Percentiles rank a stretch among this genome's conserved stretches.
Conservation (phyloP, 192 early-diverging fungal genomes). For the Geranomyces michiganensis region DNA sequence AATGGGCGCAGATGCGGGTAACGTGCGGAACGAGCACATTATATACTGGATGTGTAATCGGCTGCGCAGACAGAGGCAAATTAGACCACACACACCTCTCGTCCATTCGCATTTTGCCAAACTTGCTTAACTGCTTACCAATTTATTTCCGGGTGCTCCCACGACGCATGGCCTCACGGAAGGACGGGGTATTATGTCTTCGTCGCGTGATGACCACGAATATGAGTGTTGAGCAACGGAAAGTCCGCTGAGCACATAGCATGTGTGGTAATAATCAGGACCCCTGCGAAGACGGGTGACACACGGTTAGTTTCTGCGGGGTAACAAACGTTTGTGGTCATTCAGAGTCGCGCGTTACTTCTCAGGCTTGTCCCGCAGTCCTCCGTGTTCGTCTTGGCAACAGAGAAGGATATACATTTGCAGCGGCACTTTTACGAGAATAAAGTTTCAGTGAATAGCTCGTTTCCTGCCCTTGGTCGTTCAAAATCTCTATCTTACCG, state of each 20-base stretch:
- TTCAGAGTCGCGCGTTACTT: slow-evolving; percentile 54
- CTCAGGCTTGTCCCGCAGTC: slow-evolving; percentile 89
- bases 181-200: slow-evolving; percentile 45
- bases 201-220: slow-evolving; percentile 37
- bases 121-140: too few relatives aligned
- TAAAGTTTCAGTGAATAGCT: too few relatives aligned
- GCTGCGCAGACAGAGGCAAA: slow-evolving; percentile 31
- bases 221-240: slow-evolving; percentile 81
- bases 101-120: too few relatives aligned
- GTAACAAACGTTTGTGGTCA: not conserved
- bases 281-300: slow-evolving; percentile 36
- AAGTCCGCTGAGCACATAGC: slow-evolving; percentile 87
- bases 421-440: slow-evolving; percentile 58
- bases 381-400: slow-evolving; percentile 79
- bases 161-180: slow-evolving; percentile 15
- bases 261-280: slow-evolving; percentile 93
- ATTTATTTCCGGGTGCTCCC: too few relatives aligned
- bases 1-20: slow-evolving; percentile 29
- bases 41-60: slow-evolving; percentile 72
- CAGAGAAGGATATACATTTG: slow-evolving; percentile 89
- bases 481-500: not conserved
- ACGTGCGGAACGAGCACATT: slow-evolving; percentile 63
- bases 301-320: not conserved
- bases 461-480: too few relatives aligned
- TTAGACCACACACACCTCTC: not conserved